Evolutionary conservation across 805 yeast species (phyloP).

Genomic region (Torulaspora maleeae): DNA sequence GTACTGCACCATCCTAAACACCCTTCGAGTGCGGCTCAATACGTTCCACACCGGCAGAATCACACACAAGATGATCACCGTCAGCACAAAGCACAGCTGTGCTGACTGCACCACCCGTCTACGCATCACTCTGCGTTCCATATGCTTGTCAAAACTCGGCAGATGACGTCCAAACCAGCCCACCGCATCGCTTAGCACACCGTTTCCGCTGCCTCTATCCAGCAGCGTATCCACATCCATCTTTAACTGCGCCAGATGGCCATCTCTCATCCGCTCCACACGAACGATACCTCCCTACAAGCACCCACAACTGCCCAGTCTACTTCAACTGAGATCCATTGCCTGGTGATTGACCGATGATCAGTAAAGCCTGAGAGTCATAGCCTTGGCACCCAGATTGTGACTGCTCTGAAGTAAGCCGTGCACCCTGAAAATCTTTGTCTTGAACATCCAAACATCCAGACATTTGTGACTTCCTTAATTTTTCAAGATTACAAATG

Average conservation of each 20-base stretch:
- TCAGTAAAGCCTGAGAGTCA: not conserved
- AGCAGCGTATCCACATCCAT: not conserved
- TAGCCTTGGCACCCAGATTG: not conserved
- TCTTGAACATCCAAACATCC: not conserved
- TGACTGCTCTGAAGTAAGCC: slow-evolving; percentile 1
- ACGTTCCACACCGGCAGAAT: slow-evolving; percentile 39
- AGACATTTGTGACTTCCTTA: not conserved
- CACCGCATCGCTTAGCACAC: not conserved
- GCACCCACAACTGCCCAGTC: not conserved
- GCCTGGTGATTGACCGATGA: too few species aligned
- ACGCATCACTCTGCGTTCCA: slow-evolving; percentile 11
- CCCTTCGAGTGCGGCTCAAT: slow-evolving; percentile 28
- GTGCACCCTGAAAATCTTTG: slow-evolving; percentile 1
- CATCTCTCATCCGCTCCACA: not conserved
- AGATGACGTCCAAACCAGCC: slow-evolving; percentile 3
- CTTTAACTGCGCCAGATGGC: not conserved
- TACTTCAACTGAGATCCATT: not conserved
- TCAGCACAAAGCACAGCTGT: slow-evolving; percentile 35
- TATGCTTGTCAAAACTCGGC: slow-evolving; percentile 19
- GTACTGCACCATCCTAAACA: slow-evolving; percentile 27
- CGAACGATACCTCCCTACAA: too few species aligned
- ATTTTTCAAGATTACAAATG: not conserved
- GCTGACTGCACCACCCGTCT: slow-evolving; percentile 28
- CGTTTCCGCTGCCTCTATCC: not conserved
- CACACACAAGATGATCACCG: slow-evolving; percentile 35